These are phyloP conservation scores for Hypoxylon sp. DNA, from an alignment of 2,329 filamentous ascomycete species.

Conservation along the genomic window DNA sequence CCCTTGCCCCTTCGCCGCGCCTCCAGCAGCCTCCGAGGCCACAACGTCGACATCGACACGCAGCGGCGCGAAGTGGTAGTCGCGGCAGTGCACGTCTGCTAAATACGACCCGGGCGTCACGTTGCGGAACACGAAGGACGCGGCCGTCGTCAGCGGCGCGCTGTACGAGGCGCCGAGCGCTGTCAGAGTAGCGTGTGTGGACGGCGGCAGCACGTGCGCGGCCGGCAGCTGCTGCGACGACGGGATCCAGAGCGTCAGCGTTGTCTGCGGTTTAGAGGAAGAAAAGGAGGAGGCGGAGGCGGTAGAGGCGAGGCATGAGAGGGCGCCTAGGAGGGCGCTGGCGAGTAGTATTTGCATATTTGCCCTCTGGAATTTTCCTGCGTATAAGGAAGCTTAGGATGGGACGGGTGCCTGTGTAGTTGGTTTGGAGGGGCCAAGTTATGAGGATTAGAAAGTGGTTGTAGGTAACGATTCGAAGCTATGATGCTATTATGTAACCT, in stretches of 20 bases:
- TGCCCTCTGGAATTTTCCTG: background rate
- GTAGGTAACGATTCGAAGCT: background rate
- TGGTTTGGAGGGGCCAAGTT: conserved; percentile 22
- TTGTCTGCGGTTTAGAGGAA: conserved; percentile 51
- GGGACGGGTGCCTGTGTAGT: conserved; percentile 38
- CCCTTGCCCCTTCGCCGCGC: conserved; percentile 45
- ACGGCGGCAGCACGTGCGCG: conserved; percentile 66
- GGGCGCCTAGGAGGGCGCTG: conserved; percentile 52
- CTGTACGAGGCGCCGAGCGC: conserved; percentile 55
- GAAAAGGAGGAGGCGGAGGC: conserved; percentile 43
- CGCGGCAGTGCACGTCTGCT: conserved; percentile 80
- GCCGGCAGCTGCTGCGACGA: conserved; percentile 56
- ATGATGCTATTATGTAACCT: conserved; percentile 15
- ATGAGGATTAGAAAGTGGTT: background rate
- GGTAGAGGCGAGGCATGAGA: conserved; percentile 48
- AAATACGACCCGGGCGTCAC: conserved; percentile 81
- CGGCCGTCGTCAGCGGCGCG: conserved; percentile 74
- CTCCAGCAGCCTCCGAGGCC: too few species aligned
- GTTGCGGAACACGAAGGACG: conserved; percentile 81
- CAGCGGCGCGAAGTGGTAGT: conserved; percentile 81
- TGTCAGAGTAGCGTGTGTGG: conserved; percentile 73
- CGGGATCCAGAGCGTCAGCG: conserved; percentile 60
- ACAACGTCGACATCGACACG: conserved; percentile 77
- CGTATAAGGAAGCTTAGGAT: too few species aligned
- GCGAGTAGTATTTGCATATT: conserved; percentile 53